Percentiles rank a stretch among this genome's conserved stretches.
phyloP scores from a whole-genome alignment of 371 early-diverging fungal genomes.

The Nosema muscidifuracis region DNA sequence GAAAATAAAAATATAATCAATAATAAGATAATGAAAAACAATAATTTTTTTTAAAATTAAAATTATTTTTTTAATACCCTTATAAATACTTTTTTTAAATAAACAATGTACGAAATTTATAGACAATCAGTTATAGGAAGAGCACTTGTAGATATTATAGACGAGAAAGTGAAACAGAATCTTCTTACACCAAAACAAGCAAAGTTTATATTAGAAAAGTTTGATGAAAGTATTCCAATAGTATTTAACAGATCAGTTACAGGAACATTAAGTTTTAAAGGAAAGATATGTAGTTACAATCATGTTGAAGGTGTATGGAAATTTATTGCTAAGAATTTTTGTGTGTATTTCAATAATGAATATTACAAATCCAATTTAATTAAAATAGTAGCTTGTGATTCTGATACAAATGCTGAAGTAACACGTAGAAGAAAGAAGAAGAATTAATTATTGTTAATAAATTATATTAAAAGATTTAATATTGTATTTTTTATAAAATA shows the following conservation, averaged over 20 bases:
- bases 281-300: slow-evolving; percentile 59
- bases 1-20: too few species aligned
- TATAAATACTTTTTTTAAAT: too few species aligned
- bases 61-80: too few species aligned
- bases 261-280: slow-evolving; percentile 62
- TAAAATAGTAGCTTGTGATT: slow-evolving; percentile 64
- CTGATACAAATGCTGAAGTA: slow-evolving; percentile 57
- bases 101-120: slow-evolving; percentile 64
- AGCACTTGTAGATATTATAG: slow-evolving; percentile 60
- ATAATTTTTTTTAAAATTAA: too few species aligned
- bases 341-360: slow-evolving; percentile 62
- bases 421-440: slow-evolving; percentile 46
- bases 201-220: slow-evolving; percentile 53
- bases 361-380: slow-evolving; percentile 50
- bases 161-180: slow-evolving; percentile 59
- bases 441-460: too few species aligned
- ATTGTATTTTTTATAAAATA: too few species aligned
- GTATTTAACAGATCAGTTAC: slow-evolving; percentile 60
- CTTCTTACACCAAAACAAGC: slow-evolving; percentile 60
- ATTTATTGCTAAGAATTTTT: slow-evolving; percentile 61
- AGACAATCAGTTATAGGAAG: slow-evolving; percentile 61
- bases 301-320: slow-evolving; percentile 64
- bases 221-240: slow-evolving; percentile 57
- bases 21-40: too few species aligned
- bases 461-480: too few species aligned